Percentiles rank a stretch among this genome's conserved stretches.
phyloP scores from a whole-genome alignment of 2,329 filamentous ascomycete species.

The Helotiales sp. region DNA sequence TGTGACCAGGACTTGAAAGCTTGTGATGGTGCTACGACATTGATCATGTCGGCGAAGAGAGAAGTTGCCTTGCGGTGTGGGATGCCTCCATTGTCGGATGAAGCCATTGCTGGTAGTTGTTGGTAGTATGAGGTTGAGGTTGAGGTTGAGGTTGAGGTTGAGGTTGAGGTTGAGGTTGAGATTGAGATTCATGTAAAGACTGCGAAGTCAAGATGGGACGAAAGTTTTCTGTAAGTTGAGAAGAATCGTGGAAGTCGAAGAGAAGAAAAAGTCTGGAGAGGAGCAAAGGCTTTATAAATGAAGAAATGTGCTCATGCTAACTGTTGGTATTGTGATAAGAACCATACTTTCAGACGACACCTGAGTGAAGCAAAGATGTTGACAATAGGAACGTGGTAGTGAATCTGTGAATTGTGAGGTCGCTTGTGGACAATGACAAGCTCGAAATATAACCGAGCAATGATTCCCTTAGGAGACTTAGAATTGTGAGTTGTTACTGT shows the following conservation, averaged over 20 bases:
- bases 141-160: not conserved
- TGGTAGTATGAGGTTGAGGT: not conserved
- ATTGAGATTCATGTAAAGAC: not conserved
- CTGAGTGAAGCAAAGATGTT: not conserved
- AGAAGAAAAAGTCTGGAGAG: not conserved
- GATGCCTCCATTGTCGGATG: not conserved
- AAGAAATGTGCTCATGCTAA: not conserved
- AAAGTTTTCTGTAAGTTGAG: not conserved
- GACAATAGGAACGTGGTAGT: not conserved
- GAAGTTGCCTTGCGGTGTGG: not conserved
- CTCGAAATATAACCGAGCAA: too few relatives aligned
- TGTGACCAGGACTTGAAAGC: not conserved
- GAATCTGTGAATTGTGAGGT: not conserved
- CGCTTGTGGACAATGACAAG: not conserved
- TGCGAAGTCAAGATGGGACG: not conserved
- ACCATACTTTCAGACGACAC: not conserved
- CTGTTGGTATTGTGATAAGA: not conserved
- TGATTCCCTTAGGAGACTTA: too few relatives aligned
- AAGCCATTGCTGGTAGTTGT: not conserved
- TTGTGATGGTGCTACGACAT: not conserved
- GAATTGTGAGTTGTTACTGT: too few relatives aligned
- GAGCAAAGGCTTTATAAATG: not conserved
- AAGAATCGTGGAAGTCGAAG: not conserved
- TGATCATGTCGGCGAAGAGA: not conserved
- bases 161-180: not conserved